Base-by-base conservation (phyloP, 2,329 filamentous ascomycete genomes). In the Myriosclerotinia scirpicola region DNA sequence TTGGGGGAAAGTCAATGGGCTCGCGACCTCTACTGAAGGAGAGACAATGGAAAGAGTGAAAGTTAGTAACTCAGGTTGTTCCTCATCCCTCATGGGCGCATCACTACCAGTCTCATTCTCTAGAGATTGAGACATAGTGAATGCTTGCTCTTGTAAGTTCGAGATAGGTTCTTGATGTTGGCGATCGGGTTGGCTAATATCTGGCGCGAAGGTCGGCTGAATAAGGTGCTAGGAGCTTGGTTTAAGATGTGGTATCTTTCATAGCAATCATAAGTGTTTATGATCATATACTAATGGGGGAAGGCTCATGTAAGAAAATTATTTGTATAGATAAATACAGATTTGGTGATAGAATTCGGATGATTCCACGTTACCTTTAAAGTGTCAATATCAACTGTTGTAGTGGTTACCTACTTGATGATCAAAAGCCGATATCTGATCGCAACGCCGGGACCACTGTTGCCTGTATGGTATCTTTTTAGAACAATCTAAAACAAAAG, bases 21-120 rank as follows among this genome's bases (percentile, higher is more conserved):
- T 79, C 62, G 79, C 81, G 15, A 86, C 82, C 46, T 81, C 82
- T 60, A 81, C 77, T 17, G 85, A 87, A 5, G 86, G 86, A 68
- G 86, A 88, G 52, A 88, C 74, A 67, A 89, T 78, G 69, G 86
- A 81, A 61, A 89, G 79, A 67, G 83, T 86, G 75, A 87, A 81
- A 46, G 78, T 77, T 69, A 71, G 55, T 12, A 71, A 58, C 56
- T 70, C 63, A 58, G 70, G 65, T 17, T 58, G 56, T 40, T 72
- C 73, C 54, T 73, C 72, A 54, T 70, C 68, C 34, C 40, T 69
- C 1, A 66, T 69, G 22, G 69, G 69, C 7, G 58, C 68, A 68
- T 71, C 68, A 64, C 55, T 34, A 17, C 38, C 55, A 53, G 59
- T 11, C 14, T 66, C 44, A 26, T 64, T 40, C 12, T 68, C 68